phyloP scores from a whole-genome alignment of 495 filamentous ascomycete species.

The Rostrohypoxylon terebratum region DNA sequence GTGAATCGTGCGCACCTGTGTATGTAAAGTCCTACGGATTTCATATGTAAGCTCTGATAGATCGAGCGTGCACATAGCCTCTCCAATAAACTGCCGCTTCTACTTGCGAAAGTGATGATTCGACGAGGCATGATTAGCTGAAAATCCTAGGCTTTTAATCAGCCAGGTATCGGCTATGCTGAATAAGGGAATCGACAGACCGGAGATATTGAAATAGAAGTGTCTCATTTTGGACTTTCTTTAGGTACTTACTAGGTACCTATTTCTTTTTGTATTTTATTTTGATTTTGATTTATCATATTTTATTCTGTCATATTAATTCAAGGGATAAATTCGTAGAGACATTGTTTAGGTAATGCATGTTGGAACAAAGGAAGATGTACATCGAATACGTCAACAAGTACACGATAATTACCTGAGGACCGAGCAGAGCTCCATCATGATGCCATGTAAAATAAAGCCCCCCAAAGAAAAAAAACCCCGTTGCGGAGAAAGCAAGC shows the following conservation, averaged over 20 bases:
- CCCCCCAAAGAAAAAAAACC: constrained; percentile 7
- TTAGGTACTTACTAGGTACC: background rate
- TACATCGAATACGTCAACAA: background rate
- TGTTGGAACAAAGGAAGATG: constrained; percentile 6
- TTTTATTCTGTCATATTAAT: background rate
- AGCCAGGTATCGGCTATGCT: background rate
- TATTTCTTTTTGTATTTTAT: constrained; percentile 2
- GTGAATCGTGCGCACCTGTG: background rate
- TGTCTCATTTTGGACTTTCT: background rate
- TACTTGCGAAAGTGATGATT: background rate
- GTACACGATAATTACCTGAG: background rate
- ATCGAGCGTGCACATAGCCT: constrained; percentile 1
- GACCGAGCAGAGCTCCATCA: background rate
- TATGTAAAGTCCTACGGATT: background rate
- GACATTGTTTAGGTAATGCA: background rate
- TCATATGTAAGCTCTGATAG: constrained; percentile 14
- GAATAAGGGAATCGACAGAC: constrained; percentile 1
- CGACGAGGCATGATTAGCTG: constrained; percentile 8
- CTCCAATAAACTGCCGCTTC: background rate
- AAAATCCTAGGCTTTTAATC: constrained; percentile 9
- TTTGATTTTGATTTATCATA: constrained; percentile 1
- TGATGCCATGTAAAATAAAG: constrained; percentile 7
- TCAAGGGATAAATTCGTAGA: background rate
- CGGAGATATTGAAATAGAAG: background rate
- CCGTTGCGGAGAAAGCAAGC: constrained; percentile 37